Conservation (phyloP, 116 monocot species). For the Phalaenopsis hybrid region DNA sequence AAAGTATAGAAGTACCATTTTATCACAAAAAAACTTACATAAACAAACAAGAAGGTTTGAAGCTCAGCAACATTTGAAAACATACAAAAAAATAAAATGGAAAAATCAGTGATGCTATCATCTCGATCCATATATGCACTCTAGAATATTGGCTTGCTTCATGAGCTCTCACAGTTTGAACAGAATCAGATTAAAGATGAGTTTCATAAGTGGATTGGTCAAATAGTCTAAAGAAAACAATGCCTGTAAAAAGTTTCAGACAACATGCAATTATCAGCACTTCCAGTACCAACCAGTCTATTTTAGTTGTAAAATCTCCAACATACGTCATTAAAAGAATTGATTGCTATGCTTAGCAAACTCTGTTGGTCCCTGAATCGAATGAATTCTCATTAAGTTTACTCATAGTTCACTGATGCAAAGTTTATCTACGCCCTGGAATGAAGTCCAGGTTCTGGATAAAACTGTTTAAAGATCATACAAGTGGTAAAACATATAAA, state of each 20-base stretch:
- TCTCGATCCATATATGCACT: not conserved
- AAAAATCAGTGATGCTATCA: not conserved
- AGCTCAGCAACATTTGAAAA: not conserved
- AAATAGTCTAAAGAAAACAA: constrained; percentile 2
- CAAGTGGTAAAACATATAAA: too few species aligned
- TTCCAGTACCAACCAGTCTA: not conserved
- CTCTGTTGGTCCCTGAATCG: not conserved
- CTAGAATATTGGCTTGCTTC: not conserved
- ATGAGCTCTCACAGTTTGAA: not conserved
- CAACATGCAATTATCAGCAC: not conserved
- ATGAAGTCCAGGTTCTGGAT: not conserved
- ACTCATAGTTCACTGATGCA: not conserved
- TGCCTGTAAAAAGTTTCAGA: not conserved
- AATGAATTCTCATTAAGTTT: not conserved
- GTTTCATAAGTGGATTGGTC: not conserved
- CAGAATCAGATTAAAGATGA: not conserved
- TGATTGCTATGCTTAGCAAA: not conserved
- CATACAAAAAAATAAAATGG: not conserved
- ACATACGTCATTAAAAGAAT: too few species aligned
- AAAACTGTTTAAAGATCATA: not conserved
- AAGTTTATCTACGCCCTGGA: not conserved
- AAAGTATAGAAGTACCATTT: not conserved
- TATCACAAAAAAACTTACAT: not conserved
- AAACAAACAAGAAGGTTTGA: not conserved
- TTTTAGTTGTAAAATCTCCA: not conserved